Evolutionary conservation across 2,329 filamentous ascomycete species (phyloP).

Genomic region (Hypoxylon sp.): DNA sequence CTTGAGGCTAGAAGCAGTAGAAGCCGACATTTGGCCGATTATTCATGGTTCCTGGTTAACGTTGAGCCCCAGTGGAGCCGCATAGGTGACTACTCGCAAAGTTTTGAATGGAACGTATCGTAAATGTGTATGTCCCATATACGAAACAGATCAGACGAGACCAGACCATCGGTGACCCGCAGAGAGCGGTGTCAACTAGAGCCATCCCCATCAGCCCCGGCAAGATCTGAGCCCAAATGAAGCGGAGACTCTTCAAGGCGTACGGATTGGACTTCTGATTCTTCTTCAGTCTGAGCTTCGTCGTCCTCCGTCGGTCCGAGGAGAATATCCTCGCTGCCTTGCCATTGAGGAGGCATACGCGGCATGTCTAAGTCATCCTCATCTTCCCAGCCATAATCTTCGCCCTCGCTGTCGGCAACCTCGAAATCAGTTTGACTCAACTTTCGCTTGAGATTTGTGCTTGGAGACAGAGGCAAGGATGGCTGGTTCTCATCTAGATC

Average conservation of each 20-base stretch:
- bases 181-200: constrained; percentile 31
- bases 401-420: constrained; percentile 72
- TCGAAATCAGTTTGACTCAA: constrained; percentile 70
- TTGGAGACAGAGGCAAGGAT: constrained; percentile 51
- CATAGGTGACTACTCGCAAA: constrained; percentile 20
- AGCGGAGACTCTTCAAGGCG: constrained; percentile 24
- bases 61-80: constrained; percentile 37
- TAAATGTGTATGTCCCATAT: constrained; percentile 26
- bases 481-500: constrained; percentile 57
- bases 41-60: constrained; percentile 33
- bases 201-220: constrained; percentile 25
- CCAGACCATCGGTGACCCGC: constrained; percentile 25
- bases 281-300: constrained; percentile 55
- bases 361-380: constrained; percentile 73
- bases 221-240: constrained; percentile 32
- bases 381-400: constrained; percentile 80
- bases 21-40: constrained; percentile 48
- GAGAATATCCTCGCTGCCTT: constrained; percentile 74
- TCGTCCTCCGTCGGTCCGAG: constrained; percentile 61
- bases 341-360: constrained; percentile 73
- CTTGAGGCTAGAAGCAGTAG: constrained; percentile 39
- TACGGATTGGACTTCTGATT: constrained; percentile 35
- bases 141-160: constrained; percentile 24
- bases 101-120: constrained; percentile 30
- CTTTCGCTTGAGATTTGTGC: constrained; percentile 71